These are phyloP conservation scores for Colletotrichum falcatum DNA, from an alignment of 2,329 filamentous ascomycete species.

Conservation along the genomic window DNA sequence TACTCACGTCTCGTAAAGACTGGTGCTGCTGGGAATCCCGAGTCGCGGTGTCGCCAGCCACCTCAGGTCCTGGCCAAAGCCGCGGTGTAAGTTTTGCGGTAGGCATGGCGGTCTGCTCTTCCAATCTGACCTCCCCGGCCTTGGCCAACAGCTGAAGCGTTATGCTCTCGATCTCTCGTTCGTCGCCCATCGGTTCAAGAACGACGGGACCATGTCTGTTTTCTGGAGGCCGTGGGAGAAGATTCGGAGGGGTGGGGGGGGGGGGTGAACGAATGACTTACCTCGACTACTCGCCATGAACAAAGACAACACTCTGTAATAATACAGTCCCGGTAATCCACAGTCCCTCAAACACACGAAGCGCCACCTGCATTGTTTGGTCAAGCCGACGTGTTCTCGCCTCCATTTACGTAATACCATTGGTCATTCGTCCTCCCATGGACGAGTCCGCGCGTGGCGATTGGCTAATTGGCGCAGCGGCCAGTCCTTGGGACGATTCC, in stretches of 20 bases:
- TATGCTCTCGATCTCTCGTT: constrained; percentile 21
- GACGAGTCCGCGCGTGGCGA: constrained; percentile 1
- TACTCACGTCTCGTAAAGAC: neutral
- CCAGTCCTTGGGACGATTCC: constrained; percentile 22
- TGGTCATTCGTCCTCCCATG: constrained; percentile 28
- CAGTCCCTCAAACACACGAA: constrained; percentile 19
- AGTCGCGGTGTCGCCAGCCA: neutral
- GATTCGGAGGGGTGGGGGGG: no score
- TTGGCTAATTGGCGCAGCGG: constrained; percentile 29
- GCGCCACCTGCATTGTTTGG: constrained; percentile 20
- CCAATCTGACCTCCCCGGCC: constrained; percentile 7
- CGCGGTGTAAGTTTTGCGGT: constrained; percentile 10
- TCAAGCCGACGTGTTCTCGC: constrained; percentile 1
- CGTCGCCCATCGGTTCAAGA: constrained; percentile 24
- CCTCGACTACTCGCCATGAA: neutral
- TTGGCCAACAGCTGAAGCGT: constrained; percentile 27
- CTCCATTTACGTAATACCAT: constrained; percentile 38
- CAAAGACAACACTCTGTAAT: constrained; percentile 6
- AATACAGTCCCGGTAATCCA: constrained; percentile 5
- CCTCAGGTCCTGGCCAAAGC: neutral
- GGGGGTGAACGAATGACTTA: neutral
- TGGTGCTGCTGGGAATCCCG: neutral
- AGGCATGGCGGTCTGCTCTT: constrained; percentile 27
- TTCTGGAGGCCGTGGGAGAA: neutral
- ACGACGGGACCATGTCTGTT: constrained; percentile 1